Conservation (phyloP, 2,329 filamentous ascomycete species). For the Chaetomiaceae sp. region DNA sequence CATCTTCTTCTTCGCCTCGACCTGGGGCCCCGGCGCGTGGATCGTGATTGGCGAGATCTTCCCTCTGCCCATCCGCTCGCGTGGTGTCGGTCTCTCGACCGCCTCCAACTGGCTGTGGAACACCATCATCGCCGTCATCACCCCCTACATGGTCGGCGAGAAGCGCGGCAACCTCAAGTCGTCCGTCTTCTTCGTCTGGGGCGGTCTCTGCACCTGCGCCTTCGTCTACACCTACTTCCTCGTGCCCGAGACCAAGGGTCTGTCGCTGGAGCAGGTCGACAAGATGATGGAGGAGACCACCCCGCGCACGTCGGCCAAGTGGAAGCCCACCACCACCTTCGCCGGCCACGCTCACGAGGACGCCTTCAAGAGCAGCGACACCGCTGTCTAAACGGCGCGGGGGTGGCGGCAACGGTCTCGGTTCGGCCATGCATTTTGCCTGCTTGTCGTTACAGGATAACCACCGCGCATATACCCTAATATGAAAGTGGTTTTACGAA, state of each 20-base stretch:
- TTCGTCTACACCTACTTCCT: constrained; percentile 69
- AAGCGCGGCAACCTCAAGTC: constrained; percentile 62
- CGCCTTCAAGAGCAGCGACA: constrained; percentile 8
- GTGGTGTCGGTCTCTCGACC: constrained; percentile 80
- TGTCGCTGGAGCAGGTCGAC: constrained; percentile 75
- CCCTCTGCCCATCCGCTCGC: constrained; percentile 82
- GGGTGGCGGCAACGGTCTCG: not conserved
- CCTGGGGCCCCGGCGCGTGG: constrained; percentile 81
- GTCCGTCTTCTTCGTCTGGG: constrained; percentile 74
- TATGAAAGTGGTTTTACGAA: not conserved
- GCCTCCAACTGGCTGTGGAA: constrained; percentile 93
- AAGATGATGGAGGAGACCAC: constrained; percentile 86
- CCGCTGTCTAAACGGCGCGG: constrained; percentile 7
- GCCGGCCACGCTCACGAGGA: constrained; percentile 19
- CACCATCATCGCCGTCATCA: constrained; percentile 66
- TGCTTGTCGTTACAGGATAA: not conserved
- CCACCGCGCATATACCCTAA: not conserved
- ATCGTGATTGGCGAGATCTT: constrained; percentile 86
- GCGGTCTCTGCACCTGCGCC: constrained; percentile 57
- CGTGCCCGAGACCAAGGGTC: constrained; percentile 69
- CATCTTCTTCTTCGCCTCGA: constrained; percentile 88
- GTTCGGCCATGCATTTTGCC: not conserved
- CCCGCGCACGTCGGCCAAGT: constrained; percentile 70
- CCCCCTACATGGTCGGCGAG: constrained; percentile 62
- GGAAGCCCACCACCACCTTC: constrained; percentile 69